These are phyloP conservation scores for Helicostylum pulchrum DNA, from an alignment of 192 early-diverging fungal genomes.

Conservation along the genomic window DNA sequence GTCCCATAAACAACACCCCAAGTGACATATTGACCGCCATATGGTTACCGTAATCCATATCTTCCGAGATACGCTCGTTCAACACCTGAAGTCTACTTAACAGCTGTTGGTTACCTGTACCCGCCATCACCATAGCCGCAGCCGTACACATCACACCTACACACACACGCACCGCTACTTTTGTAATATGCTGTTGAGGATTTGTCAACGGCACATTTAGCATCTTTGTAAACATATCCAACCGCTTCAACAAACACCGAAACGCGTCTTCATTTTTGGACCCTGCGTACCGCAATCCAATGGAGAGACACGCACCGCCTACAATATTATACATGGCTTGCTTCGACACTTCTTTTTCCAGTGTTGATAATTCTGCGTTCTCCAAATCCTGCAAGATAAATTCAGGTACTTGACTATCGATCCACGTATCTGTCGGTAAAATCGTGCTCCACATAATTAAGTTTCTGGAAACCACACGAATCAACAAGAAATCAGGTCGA, in stretches of 20 bases:
- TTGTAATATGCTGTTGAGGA: slow-evolving; percentile 62
- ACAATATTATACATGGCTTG: slow-evolving; percentile 65
- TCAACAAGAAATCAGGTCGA: slow-evolving; percentile 68
- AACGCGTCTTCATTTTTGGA: slow-evolving; percentile 48
- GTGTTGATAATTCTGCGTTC: slow-evolving; percentile 12
- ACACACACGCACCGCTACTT: slow-evolving; percentile 57
- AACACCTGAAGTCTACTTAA: slow-evolving; percentile 56
- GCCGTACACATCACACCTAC: slow-evolving; percentile 64
- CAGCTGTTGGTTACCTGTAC: slow-evolving; percentile 68
- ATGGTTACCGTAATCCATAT: slow-evolving; percentile 66
- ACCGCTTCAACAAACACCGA: slow-evolving; percentile 44
- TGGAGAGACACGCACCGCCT: slow-evolving; percentile 63
- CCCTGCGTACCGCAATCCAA: slow-evolving; percentile 71
- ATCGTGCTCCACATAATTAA: slow-evolving; percentile 67
- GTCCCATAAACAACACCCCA: slow-evolving; percentile 74
- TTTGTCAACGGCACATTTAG: slow-evolving; percentile 40
- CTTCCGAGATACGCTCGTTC: slow-evolving; percentile 43
- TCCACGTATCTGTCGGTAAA: slow-evolving; percentile 60
- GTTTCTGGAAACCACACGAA: slow-evolving; percentile 63
- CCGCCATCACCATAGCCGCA: slow-evolving; percentile 74
- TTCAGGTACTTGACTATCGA: slow-evolving; percentile 56
- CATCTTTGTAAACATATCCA: slow-evolving; percentile 49
- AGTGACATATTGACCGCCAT: slow-evolving; percentile 73
- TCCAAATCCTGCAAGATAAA: slow-evolving; percentile 43
- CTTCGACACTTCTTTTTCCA: slow-evolving; percentile 44